Evolutionary conservation across 495 filamentous ascomycete species (phyloP), one percentile per base, ranked within the genome.

Genomic region (Podospora australis): DNA sequence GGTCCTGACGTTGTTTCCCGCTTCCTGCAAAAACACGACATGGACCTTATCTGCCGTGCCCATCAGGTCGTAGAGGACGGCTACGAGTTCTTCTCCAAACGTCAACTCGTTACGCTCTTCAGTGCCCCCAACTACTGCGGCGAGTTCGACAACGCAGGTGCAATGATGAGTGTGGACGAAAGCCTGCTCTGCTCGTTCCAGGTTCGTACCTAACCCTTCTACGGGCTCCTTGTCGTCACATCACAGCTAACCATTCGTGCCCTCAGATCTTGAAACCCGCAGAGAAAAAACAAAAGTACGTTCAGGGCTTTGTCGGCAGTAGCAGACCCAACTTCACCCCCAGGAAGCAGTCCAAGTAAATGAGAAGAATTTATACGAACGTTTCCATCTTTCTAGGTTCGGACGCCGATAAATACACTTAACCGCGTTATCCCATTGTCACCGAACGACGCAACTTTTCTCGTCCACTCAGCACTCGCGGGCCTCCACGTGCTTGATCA

Each of bases 271-370:
- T 98, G 73, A 98, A 97, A 76, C 92, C 92, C 64, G 92, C 92
- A 70, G 92, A 98, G 81, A 98, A 98, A 83, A 98, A 98, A 86
- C 91, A 95, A 88, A 98, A 98, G 89, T 98, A 95, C 79, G 91
- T 95, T 66, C 86, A 87, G 74, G 81, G 86, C 77, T 82, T 90
- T 75, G 87, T 86, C 75, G 80, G 83, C 73, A 80, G 83, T 51
- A 62, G 54, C 81, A 83, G 83, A 73, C 80, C 86, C n/a, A n/a
- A n/a, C 72, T 78, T 86, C 73, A 92, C 86, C 82, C 84, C 88
- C 86, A 73, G 84, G 87, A 81, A 91, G 87, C 82, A 87, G 74
- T 85, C 87, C 75, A 88, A 89, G 81, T 82, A 72, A 73, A 77
- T 75, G 73, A 77, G 63, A 67, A 58, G 65, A 66, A 58, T 69